Base-by-base conservation (phyloP, 306 rosid genomes). In the Prunus davidiana region DNA sequence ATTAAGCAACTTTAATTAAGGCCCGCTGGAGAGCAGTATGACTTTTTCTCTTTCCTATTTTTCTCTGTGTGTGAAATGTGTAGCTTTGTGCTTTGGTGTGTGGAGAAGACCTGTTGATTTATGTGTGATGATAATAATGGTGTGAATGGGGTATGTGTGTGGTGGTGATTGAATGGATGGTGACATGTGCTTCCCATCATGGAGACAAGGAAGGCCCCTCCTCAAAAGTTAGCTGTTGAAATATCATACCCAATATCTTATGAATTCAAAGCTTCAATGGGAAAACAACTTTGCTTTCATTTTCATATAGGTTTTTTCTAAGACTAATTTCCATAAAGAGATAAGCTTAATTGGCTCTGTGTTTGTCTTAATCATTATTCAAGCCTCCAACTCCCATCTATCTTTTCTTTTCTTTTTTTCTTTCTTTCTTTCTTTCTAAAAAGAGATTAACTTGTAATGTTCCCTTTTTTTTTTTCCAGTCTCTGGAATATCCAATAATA, bases 171-270 rank as follows among this genome's bases (percentile, higher is more conserved):
- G 92, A 81, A 76, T 83, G 86, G 88, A 71, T 61, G 57, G 92
- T 82, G 88, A 85, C 82, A 78, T 67, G 83, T 89, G 94, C 86
- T 78, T 86, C 94, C 91, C 89, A 91, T 83, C 87, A 71, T 67
- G 89, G 83, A 81, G 96, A 91, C 98, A 89, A 73, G 41, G 77
- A 82, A 83, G 94, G 88, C 38, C 91, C 89, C 86, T 82, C 82
- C 68, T 84, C 75, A 8, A 86, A 85, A 85, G 69, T 71, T 76
- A 83, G 80, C 71, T 70, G 82, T 82, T 90, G 88, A 86, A 83
- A 85, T 87, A 76, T 79, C 76, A 75, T 82, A n/a, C 82, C 55
- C 43, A 69, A 66, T 57, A 41, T 76, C 76, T 52, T 74, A 71
- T 51, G 25, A 74, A 78, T 89, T 84, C 87, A 83, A 86, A 82